Evolutionary conservation across 2,329 filamentous ascomycete species (phyloP), one percentile per base, ranked within the genome.

Genomic region (Apiospora kogelbergensis): DNA sequence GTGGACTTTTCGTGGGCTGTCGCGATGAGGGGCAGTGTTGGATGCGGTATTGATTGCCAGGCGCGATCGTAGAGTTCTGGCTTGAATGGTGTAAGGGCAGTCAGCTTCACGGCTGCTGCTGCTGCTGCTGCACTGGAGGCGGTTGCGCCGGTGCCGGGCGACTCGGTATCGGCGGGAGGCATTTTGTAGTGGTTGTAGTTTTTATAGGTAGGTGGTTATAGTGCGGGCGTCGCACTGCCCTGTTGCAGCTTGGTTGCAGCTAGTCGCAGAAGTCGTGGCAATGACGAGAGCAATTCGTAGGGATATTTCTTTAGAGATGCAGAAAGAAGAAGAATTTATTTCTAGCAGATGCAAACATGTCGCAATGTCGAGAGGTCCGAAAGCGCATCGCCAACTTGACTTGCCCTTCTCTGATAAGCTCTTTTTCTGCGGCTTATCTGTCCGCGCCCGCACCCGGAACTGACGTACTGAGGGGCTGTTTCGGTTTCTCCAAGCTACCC

Each of bases 1-100:
- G 96, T 93, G 45, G 91, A 91, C 78, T 96, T 97, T 69, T 93
- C 90, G 81, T 95, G 94, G 71, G 94, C 91, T 22, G 95, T 98
- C 69, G 95, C 96, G 75, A 98, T 85, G 70, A 98, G 88, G 3
- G 96, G 95, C 24, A 96, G 90, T 37, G 90, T 91, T 2, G 95
- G 94, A 78, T 99, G 96, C 1, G 95, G 93, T 69, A 90, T 84
- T 24, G 93, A 93, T 72, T 90, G 89, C 96, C 96, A 99, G 75
- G 94, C 91, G 74, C 96, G 93, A 73, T 90, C 85, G 76, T 86
- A 85, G 63, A 91, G 84, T 73, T 89, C 84, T 44, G 85, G 88
- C 66, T 83, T 83, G 76, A 90, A 83, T 48, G 84, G 78, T 3
- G 83, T 78, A 17, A 90, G 82, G 26, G 86, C 81, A 67, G 77